A percentile compares a stretch with the other conserved stretches of the same genome.
These are phyloP conservation scores for Ganoderma lucidum DNA, from an alignment of 1,284 basidiomycete genomes.

Conservation along the genomic window DNA sequence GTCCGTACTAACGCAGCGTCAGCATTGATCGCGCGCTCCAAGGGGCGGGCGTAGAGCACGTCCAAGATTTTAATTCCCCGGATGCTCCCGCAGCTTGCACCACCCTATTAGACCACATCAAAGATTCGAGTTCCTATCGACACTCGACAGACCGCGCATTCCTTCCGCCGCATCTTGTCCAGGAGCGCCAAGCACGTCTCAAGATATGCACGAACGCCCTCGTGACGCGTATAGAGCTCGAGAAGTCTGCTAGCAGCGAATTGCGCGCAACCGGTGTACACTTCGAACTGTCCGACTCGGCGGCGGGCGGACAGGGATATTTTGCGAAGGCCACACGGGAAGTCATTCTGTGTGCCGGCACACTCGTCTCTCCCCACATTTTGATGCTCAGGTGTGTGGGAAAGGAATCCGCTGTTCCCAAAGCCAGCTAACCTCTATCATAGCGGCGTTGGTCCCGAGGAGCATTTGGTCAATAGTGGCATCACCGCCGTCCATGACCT, in stretches of 20 bases:
- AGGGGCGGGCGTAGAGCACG: conserved; percentile 34
- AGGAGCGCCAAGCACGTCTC: conserved; percentile 28
- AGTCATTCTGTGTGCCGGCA: conserved; percentile 44
- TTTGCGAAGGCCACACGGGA: conserved; percentile 38
- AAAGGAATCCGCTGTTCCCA: neutral
- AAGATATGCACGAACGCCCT: conserved; percentile 40
- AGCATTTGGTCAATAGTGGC: conserved; percentile 38
- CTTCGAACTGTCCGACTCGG: conserved; percentile 19
- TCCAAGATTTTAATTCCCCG: conserved; percentile 40
- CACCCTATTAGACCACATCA: conserved; percentile 35
- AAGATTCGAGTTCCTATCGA: conserved; percentile 34
- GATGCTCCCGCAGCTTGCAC: conserved; percentile 33
- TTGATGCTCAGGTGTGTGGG: conserved; percentile 43
- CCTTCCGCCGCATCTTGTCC: conserved; percentile 35
- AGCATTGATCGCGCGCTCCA: conserved; percentile 30
- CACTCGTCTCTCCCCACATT: conserved; percentile 44
- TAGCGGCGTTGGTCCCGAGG: conserved; percentile 40
- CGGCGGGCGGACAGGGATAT: conserved; percentile 13
- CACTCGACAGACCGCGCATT: conserved; percentile 41
- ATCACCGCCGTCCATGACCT: conserved; percentile 41
- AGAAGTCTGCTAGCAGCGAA: neutral
- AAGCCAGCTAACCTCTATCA: neutral
- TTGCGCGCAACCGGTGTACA: conserved; percentile 26
- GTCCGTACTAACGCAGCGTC: neutral
- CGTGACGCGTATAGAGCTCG: conserved; percentile 32